Base-by-base conservation (phyloP, 495 filamentous ascomycete species). In the Chlorociboria aeruginascens region DNA sequence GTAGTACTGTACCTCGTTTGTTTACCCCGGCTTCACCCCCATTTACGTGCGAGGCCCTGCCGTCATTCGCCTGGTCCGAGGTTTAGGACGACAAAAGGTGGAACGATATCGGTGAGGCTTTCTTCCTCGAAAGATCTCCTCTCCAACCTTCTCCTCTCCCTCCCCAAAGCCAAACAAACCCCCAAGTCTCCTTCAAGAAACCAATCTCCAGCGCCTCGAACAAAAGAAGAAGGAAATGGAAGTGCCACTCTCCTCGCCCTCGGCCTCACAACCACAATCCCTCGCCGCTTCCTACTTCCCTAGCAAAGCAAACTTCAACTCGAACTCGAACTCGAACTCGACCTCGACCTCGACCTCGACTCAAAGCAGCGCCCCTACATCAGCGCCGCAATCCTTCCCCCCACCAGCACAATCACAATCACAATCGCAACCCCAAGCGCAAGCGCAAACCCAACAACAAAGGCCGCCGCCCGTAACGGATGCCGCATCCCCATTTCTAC, bases 401-500 rank as follows among this genome's bases (percentile, higher is more conserved):
- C 32, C 42, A 8, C 34, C 40, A 10, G 35, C 51, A 12, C 53
- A 42, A 16, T 20, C 25, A 20, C 50, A 49, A 40, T 14, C 6
- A 8, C 11, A 34, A 1, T 43, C 28, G 25, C 34, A 40, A 10
- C 39, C 51, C 10, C 53, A 42, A 16, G 20, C 25, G 25, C 50
- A 49, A 40, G 25, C 6, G 9, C 11, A 34, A 1, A 41, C 20
- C n/a, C n/a, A n/a, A 25, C 20, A 25, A 25, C 20, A 25, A 25
- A 25, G 20, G 20, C 20, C 20, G 2, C 20, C 1, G 20, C 20
- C 20, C 16, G 8, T 65, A 63, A n/a, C 69, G 68, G 7, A 72
- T 67, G 28, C 69, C 67, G 32, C 86, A 62, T 62, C 78, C 63
- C 42, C 74, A 57, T 88, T 83, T 61, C 66, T 89, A 43, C 76